phyloP scores from a whole-genome alignment of 768 basidiomycete genomes.

The Inosperma sp. region DNA sequence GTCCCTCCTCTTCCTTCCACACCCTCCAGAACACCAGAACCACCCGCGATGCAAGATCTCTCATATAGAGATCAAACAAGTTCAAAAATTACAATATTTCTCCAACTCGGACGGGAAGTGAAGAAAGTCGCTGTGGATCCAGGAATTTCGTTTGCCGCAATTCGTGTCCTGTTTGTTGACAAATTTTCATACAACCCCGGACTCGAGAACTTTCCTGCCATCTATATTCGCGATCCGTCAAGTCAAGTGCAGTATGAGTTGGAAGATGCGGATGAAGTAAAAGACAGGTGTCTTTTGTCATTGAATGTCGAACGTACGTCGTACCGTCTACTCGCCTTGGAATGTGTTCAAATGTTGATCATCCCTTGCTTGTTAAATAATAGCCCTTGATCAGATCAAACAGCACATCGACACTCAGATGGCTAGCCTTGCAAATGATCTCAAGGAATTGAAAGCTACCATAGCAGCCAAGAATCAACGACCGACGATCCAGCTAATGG shows the following conservation, averaged over 20 bases:
- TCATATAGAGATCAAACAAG: slow-evolving; percentile 12
- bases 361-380: slow-evolving; percentile 1
- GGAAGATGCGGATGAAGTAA: slow-evolving; percentile 90
- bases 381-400: slow-evolving; percentile 97
- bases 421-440: slow-evolving; percentile 74
- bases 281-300: slow-evolving; percentile 81
- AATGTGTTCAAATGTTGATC: slow-evolving; percentile 1
- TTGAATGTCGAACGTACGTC: slow-evolving; percentile 94
- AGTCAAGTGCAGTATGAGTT: slow-evolving; percentile 94
- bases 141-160: slow-evolving; percentile 61
- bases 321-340: not conserved
- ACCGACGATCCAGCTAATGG: slow-evolving; percentile 42
- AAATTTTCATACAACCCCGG: slow-evolving; percentile 93
- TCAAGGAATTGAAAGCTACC: slow-evolving; percentile 78
- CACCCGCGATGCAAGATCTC: slow-evolving; percentile 11
- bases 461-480: slow-evolving; percentile 51
- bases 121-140: slow-evolving; percentile 78
- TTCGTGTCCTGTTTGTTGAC: slow-evolving; percentile 90
- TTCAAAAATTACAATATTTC: slow-evolving; percentile 65
- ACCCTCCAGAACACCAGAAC: slow-evolving; percentile 40
- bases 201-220: slow-evolving; percentile 88
- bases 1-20: slow-evolving; percentile 48
- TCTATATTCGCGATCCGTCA: slow-evolving; percentile 89
- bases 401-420: slow-evolving; percentile 96
- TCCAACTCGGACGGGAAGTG: slow-evolving; percentile 87